A percentile compares a stretch with the other conserved stretches of the same genome.
Conservation (phyloP, 2,329 filamentous ascomycete species). For the Alternaria dauci region DNA sequence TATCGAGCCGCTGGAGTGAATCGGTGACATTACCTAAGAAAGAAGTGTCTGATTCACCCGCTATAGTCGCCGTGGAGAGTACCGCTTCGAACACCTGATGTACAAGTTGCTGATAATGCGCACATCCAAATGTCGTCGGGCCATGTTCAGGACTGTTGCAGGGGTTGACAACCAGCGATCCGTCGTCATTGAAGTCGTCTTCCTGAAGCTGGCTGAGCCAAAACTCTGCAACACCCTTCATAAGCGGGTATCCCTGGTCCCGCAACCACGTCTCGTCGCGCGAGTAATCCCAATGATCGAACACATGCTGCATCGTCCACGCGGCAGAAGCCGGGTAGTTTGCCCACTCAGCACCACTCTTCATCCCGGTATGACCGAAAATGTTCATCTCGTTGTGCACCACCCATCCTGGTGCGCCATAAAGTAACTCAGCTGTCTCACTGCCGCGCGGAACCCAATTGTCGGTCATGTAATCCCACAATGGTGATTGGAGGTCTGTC, state of each 20-base stretch:
- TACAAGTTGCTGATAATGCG: constrained; percentile 64
- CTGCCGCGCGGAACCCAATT: constrained; percentile 64
- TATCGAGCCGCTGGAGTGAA: constrained; percentile 59
- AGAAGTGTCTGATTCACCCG: constrained; percentile 38
- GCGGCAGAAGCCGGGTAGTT: constrained; percentile 59
- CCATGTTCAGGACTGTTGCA: constrained; percentile 68
- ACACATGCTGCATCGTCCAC: constrained; percentile 69
- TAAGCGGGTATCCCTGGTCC: constrained; percentile 59
- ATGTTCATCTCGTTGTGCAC: constrained; percentile 67
- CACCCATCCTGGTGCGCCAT: constrained; percentile 65
- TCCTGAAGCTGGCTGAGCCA: constrained; percentile 64
- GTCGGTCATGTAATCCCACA: constrained; percentile 64
- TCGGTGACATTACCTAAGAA: constrained; percentile 52
- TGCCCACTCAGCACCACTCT: constrained; percentile 55
- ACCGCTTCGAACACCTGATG: constrained; percentile 49
- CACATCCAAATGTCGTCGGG: constrained; percentile 60
- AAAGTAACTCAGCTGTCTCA: constrained; percentile 63
- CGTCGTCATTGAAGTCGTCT: constrained; percentile 61
- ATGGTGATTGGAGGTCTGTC: constrained; percentile 54
- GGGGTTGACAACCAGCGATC: constrained; percentile 64
- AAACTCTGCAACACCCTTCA: constrained; percentile 64
- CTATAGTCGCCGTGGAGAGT: constrained; percentile 27
- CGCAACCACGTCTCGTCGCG: constrained; percentile 58
- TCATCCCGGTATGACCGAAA: constrained; percentile 65
- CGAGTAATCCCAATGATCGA: constrained; percentile 65